Base-by-base conservation (phyloP, 2,329 filamentous ascomycete species). In the Aspergillus pseudoviridinutans region DNA sequence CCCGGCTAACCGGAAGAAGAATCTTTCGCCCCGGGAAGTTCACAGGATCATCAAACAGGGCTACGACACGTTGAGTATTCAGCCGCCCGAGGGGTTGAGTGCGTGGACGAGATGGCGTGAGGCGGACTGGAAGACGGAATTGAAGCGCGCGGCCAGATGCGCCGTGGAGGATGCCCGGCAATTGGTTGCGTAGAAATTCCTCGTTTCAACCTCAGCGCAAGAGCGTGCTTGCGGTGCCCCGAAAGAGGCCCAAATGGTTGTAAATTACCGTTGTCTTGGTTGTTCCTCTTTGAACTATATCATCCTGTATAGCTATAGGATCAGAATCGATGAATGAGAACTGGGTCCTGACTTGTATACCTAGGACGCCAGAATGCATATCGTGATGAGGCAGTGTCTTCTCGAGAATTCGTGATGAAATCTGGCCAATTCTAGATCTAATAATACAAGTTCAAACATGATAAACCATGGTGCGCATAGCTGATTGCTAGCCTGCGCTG, bases 41-140 rank as follows among this genome's bases (percentile, higher is more conserved):
- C 88, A 88, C 46, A 88, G 90, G 63, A 90, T 97, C 28, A 97
- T 99, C 74, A 96, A 96, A 77, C 89, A 95, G 73, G 94, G 94
- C 0, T 97, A 97, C 69, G 93, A 97, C 74, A 96, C 92, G 38
- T 76, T 99, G 67, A 93, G 89, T 61, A 95, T 99, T 55, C 90
- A 95, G 74, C 87, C 91, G 0, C 91, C 88, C 67, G 92, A 96
- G 70, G 92, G 90, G 0, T 73, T 96, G 64, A 92, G 93, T 71
- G 85, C 87, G 41, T 96, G 91, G 90, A 90, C 91, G 63, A 85
- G 82, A 70, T 97, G 90, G 73, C 82, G 93, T 14, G 94, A 97
- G 78, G 89, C 89, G 2, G 91, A 96, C 63, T 88, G 92, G 79
- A 89, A 91, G 76, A 84, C 82, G 5, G 78, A 94, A 66, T 75